Evolutionary conservation across 805 yeast genomes (phyloP).

Genomic region (Saccharomycopsis sp.): DNA sequence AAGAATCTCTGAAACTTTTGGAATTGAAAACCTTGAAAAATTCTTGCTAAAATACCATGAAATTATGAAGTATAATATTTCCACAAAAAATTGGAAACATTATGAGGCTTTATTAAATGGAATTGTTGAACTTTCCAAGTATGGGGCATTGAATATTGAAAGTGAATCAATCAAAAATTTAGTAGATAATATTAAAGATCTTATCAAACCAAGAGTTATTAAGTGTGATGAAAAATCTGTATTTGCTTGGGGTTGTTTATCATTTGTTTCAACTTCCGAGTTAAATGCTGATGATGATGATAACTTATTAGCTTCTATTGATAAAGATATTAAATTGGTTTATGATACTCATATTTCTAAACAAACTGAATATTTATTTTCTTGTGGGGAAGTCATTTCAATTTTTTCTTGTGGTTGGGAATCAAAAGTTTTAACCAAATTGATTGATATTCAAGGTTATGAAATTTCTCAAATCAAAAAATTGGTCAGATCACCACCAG

Average conservation of each 20-base stretch:
- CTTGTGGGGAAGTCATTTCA: constrained; percentile 77
- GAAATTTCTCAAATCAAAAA: constrained; percentile 11
- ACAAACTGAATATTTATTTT: constrained; percentile 64
- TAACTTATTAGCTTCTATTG: too few species aligned
- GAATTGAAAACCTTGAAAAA: not conserved
- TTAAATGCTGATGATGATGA: constrained; percentile 20
- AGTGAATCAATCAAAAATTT: constrained; percentile 9
- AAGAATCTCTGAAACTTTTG: not conserved
- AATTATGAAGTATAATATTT: constrained; percentile 1
- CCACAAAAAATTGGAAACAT: constrained; percentile 13
- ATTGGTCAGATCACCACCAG: constrained; percentile 16
- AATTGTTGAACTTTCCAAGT: constrained; percentile 11
- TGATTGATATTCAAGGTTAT: constrained; percentile 38
- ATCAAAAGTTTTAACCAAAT: constrained; percentile 41
- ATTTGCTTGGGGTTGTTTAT: constrained; percentile 43
- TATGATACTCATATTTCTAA: constrained; percentile 54
- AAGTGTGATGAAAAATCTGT: constrained; percentile 51
- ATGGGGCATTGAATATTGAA: constrained; percentile 25
- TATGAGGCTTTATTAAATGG: constrained; percentile 10
- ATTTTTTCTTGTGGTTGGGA: constrained; percentile 69
- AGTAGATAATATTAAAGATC: constrained; percentile 22
- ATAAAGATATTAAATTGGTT: constrained; percentile 16
- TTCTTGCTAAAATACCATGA: not conserved
- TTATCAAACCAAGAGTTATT: constrained; percentile 33
- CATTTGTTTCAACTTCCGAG: constrained; percentile 28